Evolutionary conservation across 1,284 basidiomycete species (phyloP).

Genomic region (Bjerkandera adusta): DNA sequence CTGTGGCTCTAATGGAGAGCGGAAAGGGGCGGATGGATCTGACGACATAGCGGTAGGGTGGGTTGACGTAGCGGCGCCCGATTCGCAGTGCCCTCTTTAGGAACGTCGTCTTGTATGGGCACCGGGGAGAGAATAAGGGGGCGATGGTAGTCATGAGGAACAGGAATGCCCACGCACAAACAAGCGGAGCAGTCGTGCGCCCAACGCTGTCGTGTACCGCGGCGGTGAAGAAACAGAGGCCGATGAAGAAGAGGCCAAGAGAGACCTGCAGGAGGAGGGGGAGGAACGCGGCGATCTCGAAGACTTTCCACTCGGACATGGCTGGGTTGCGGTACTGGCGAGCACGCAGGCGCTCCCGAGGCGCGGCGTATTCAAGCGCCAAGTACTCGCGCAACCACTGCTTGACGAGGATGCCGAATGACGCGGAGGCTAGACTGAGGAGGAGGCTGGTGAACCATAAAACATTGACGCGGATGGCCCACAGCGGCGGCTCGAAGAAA

Average conservation of each 20-base stretch:
- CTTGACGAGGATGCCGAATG: conserved; percentile 17
- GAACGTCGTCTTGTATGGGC: conserved; percentile 4
- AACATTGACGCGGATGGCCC: conserved; percentile 5
- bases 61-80: too few species aligned
- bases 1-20: too few species aligned
- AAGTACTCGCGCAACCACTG: conserved; percentile 18
- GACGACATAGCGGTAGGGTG: too few species aligned
- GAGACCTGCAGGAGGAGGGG: conserved; percentile 18
- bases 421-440: conserved; percentile 14
- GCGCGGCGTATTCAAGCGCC: neutral
- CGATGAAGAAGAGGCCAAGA: conserved; percentile 18
- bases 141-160: conserved; percentile 9
- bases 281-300: conserved; percentile 16
- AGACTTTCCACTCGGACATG: conserved; percentile 13
- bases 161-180: conserved; percentile 10
- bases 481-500: neutral
- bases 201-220: conserved; percentile 10
- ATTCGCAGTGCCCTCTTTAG: too few species aligned
- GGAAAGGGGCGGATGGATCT: too few species aligned
- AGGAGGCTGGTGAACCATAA: conserved; percentile 17
- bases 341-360: conserved; percentile 10
- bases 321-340: conserved; percentile 14
- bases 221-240: conserved; percentile 16
- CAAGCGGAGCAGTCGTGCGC: conserved; percentile 5
- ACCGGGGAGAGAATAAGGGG: conserved; percentile 4